phyloP scores from a whole-genome alignment of 208 protist genomes.

The Eutreptiella sp. region DNA sequence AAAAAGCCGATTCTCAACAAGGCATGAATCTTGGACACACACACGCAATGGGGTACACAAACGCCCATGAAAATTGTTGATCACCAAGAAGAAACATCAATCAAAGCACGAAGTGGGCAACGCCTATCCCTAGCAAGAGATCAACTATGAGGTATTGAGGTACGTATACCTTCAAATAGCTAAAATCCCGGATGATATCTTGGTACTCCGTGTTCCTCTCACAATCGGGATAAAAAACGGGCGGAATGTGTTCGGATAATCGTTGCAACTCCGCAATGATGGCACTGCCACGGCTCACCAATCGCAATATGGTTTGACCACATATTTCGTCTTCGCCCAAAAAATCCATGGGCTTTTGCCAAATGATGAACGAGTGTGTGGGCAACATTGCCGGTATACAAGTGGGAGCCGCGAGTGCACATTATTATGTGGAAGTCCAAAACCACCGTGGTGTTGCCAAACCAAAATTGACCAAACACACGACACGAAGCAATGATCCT shows the following conservation, averaged over 20 bases:
- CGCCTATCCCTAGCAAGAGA: not conserved
- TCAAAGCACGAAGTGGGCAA: not conserved
- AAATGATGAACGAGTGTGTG: no score
- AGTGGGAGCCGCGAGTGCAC: no score
- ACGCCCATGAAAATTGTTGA: no score
- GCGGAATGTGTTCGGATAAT: conserved; percentile 79
- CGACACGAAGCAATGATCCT: no score
- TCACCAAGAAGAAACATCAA: not conserved
- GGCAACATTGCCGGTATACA: no score
- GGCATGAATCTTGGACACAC: no score
- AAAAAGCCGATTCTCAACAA: no score
- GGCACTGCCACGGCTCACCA: conserved; percentile 77
- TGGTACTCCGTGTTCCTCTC: conserved; percentile 53
- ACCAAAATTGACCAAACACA: no score
- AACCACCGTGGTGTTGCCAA: no score
- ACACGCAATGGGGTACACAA: no score
- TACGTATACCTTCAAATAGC: conserved; percentile 66
- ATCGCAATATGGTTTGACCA: conserved; percentile 77
- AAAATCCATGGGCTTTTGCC: conserved; percentile 42
- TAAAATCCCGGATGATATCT: conserved; percentile 84
- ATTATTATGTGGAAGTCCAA: no score
- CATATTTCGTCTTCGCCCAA: conserved; percentile 72
- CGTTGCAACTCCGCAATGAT: conserved; percentile 86
- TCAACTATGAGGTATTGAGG: not conserved
- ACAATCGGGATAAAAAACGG: conserved; percentile 60